Evolutionary conservation across 139 green algal genomes (phyloP).

Genomic region (Closterium sp.): DNA sequence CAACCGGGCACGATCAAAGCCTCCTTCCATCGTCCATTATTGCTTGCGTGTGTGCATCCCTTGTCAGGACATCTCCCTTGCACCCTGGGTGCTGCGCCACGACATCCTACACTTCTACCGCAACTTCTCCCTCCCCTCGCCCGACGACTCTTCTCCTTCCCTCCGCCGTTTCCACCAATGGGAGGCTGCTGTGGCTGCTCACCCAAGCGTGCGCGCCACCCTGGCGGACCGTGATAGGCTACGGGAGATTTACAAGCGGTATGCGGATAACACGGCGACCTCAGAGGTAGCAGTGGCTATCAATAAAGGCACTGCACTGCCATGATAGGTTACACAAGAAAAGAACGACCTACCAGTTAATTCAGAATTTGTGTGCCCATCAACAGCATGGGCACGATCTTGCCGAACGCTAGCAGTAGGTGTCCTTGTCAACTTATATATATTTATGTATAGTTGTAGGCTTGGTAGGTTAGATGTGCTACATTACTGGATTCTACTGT

Average conservation of each 20-base stretch:
- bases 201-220: slow-evolving; percentile 38
- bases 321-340: too few species aligned
- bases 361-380: too few species aligned
- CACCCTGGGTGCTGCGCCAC: slow-evolving; percentile 31
- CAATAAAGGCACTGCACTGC: slow-evolving; percentile 37
- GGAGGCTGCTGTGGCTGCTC: neutral
- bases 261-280: slow-evolving; percentile 40
- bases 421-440: too few species aligned
- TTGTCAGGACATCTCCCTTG: slow-evolving; percentile 40
- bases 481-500: too few species aligned
- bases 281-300: slow-evolving; percentile 45
- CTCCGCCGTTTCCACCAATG: slow-evolving; percentile 18
- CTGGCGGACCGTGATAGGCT: slow-evolving; percentile 37
- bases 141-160: slow-evolving; percentile 13
- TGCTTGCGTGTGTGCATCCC: too few species aligned
- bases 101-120: slow-evolving; percentile 40
- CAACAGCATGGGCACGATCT: too few species aligned
- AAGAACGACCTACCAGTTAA: too few species aligned
- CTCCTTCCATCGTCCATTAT: too few species aligned
- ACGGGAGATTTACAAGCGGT: slow-evolving; percentile 42
- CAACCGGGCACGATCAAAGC: too few species aligned
- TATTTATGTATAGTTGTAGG: too few species aligned
- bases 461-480: too few species aligned
- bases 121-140: slow-evolving; percentile 13
- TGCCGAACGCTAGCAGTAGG: too few species aligned